A percentile compares a stretch with the other conserved stretches of the same genome.
phyloP scores from a whole-genome alignment of 768 basidiomycete species.

The Russula sp. region DNA sequence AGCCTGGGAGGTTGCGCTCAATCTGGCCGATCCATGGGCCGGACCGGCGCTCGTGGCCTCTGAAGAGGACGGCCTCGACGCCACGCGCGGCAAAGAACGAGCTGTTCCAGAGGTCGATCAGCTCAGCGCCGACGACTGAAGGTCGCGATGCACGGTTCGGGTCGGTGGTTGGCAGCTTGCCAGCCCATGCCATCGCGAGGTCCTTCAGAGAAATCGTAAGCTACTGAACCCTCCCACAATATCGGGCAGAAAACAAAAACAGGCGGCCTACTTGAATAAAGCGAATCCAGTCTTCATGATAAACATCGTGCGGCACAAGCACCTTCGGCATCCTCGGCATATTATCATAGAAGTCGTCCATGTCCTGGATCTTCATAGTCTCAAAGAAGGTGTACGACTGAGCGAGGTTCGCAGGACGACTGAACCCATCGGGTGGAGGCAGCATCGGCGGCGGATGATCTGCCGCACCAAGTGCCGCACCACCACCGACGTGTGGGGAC shows the following conservation, averaged over 20 bases:
- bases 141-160: constrained; percentile 48
- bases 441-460: constrained; percentile 26
- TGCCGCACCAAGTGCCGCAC: neutral
- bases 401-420: constrained; percentile 59
- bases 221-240: neutral
- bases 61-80: constrained; percentile 75
- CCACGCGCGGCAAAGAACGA: constrained; percentile 69
- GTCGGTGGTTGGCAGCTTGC: constrained; percentile 56
- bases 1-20: constrained; percentile 49
- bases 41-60: constrained; percentile 70
- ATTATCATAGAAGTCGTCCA: constrained; percentile 64
- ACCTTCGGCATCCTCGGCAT: constrained; percentile 67
- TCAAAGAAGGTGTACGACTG: constrained; percentile 65
- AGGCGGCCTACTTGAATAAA: constrained; percentile 56
- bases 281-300: constrained; percentile 71
- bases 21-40: constrained; percentile 48
- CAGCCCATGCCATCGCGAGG: constrained; percentile 65
- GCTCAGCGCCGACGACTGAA: constrained; percentile 54
- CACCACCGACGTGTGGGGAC: constrained; percentile 15
- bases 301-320: constrained; percentile 69
- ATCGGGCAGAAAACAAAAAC: neutral
- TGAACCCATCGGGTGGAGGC: constrained; percentile 61
- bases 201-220: constrained; percentile 39
- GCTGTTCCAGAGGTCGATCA: constrained; percentile 73
- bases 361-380: constrained; percentile 62